Percentiles rank a stretch among this genome's conserved stretches.
Evolutionary conservation across 2,329 filamentous ascomycete genomes (phyloP).

Genomic region (Alternaria arborescens): DNA sequence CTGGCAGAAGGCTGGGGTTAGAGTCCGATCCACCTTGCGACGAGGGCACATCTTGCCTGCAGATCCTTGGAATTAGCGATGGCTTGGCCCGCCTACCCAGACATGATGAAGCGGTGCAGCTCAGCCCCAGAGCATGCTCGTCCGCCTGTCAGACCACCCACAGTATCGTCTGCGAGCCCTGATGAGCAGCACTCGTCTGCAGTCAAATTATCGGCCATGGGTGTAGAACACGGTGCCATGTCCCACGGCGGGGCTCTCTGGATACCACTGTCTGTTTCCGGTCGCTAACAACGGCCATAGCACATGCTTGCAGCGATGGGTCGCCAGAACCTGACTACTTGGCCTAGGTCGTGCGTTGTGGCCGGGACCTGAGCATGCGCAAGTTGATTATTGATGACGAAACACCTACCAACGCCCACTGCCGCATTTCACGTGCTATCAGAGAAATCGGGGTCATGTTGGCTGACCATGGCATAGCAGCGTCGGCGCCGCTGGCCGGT

Average conservation of each 20-base stretch:
- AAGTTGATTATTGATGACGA: constrained; percentile 22
- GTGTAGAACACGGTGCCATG: constrained; percentile 6
- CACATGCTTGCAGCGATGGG: constrained; percentile 24
- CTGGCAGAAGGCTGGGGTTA: constrained; percentile 39
- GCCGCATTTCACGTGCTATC: constrained; percentile 44
- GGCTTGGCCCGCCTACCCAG: constrained; percentile 19
- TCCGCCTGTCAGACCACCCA: constrained; percentile 27
- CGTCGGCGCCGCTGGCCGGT: constrained; percentile 13
- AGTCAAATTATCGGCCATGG: constrained; percentile 18
- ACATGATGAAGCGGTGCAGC: constrained; percentile 11
- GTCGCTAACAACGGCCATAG: constrained; percentile 22
- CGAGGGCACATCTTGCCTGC: constrained; percentile 25
- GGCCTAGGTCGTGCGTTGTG: constrained; percentile 7
- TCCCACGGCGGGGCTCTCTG: constrained; percentile 23
- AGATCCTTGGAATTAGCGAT: constrained; percentile 24
- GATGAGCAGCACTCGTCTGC: constrained; percentile 16
- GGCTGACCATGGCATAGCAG: constrained; percentile 16
- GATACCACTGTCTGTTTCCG: constrained; percentile 22
- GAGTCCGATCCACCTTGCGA: constrained; percentile 40
- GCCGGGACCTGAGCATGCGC: constrained; percentile 23
- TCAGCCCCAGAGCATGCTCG: constrained; percentile 10
- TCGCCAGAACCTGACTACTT: constrained; percentile 12
- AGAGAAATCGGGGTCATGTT: constrained; percentile 19
- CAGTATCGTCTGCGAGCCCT: constrained; percentile 8
- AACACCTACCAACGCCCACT: constrained; percentile 21